These are phyloP conservation scores for Primulina tabacum DNA, from an alignment of 257 asterid genomes.

Conservation along the genomic window DNA sequence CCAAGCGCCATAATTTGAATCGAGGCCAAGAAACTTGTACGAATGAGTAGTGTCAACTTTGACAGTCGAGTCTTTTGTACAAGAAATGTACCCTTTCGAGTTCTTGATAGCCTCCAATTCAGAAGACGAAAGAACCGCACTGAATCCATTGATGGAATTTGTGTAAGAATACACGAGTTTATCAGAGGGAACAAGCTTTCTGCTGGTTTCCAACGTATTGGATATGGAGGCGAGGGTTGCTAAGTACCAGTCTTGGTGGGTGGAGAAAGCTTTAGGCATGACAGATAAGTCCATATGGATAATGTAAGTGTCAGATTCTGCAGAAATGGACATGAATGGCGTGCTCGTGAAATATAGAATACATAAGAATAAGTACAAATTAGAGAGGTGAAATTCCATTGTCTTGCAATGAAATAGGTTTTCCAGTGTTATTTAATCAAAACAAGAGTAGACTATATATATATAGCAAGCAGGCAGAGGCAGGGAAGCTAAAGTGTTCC, in stretches of 20 bases:
- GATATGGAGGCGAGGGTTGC: slow-evolving; percentile 35
- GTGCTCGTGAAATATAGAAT: neutral
- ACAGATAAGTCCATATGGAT: slow-evolving; percentile 46
- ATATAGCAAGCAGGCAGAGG: neutral
- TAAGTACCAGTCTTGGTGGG: slow-evolving; percentile 38
- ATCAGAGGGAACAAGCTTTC: neutral
- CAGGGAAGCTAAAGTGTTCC: neutral
- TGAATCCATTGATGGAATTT: slow-evolving; percentile 49
- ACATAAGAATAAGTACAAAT: neutral
- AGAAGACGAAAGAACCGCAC: slow-evolving; percentile 43
- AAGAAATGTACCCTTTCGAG: slow-evolving; percentile 38
- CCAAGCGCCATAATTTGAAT: slow-evolving; percentile 38
- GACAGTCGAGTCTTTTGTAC: slow-evolving; percentile 31
- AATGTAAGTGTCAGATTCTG: slow-evolving; percentile 37
- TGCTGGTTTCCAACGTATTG: neutral
- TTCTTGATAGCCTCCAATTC: slow-evolving; percentile 9
- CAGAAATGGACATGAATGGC: neutral
- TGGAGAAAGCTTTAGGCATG: slow-evolving; percentile 46
- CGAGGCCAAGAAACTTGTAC: slow-evolving; percentile 41
- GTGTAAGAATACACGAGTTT: slow-evolving; percentile 43
- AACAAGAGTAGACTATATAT: neutral
- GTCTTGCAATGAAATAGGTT: neutral
- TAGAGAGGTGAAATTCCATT: neutral
- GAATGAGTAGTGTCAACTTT: slow-evolving; percentile 46
- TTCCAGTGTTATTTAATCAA: neutral